Percentiles rank a stretch among this genome's conserved stretches.
phyloP scores from a whole-genome alignment of 2,329 filamentous ascomycete species.

The Myrmaecium sp. region DNA sequence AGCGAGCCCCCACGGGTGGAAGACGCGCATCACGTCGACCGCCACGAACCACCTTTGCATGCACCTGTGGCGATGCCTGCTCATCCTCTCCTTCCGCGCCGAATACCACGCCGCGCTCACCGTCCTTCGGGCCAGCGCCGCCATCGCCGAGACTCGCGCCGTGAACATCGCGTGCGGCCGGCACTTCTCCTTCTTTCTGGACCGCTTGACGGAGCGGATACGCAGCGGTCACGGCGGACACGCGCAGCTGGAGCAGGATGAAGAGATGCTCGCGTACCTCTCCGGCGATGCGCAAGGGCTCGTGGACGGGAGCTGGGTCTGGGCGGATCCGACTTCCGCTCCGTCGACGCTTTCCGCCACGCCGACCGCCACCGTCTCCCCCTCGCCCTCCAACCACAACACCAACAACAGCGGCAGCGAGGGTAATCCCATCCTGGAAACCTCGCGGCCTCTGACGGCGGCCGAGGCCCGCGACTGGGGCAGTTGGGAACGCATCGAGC shows the following conservation, averaged over 20 bases:
- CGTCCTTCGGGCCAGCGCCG: constrained; percentile 54
- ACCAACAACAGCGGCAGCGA: constrained; percentile 9
- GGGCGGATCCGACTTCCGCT: constrained; percentile 28
- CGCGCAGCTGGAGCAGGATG: constrained; percentile 44
- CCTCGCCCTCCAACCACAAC: constrained; percentile 2
- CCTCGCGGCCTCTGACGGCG: constrained; percentile 27
- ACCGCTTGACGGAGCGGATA: constrained; percentile 41
- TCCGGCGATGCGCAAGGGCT: constrained; percentile 74
- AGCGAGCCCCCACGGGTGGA: constrained; percentile 22
- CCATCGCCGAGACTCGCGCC: constrained; percentile 53
- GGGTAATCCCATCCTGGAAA: constrained; percentile 17
- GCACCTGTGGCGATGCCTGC: constrained; percentile 73
- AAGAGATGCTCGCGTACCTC: constrained; percentile 75
- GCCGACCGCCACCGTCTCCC: not conserved
- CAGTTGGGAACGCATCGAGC: constrained; percentile 63
- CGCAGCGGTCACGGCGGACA: constrained; percentile 24
- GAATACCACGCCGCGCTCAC: constrained; percentile 56
- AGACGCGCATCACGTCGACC: constrained; percentile 43
- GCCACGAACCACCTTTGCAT: constrained; percentile 61
- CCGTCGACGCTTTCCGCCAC: not conserved
- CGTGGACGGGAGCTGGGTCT: constrained; percentile 68
- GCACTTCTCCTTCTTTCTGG: constrained; percentile 66
- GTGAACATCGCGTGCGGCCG: constrained; percentile 66
- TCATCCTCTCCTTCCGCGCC: constrained; percentile 61
- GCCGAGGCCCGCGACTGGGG: constrained; percentile 53